Percentiles rank a stretch among this genome's conserved stretches.
These are phyloP conservation scores for Eustoma russellianum DNA, from an alignment of 257 asterid species.

Conservation along the genomic window DNA sequence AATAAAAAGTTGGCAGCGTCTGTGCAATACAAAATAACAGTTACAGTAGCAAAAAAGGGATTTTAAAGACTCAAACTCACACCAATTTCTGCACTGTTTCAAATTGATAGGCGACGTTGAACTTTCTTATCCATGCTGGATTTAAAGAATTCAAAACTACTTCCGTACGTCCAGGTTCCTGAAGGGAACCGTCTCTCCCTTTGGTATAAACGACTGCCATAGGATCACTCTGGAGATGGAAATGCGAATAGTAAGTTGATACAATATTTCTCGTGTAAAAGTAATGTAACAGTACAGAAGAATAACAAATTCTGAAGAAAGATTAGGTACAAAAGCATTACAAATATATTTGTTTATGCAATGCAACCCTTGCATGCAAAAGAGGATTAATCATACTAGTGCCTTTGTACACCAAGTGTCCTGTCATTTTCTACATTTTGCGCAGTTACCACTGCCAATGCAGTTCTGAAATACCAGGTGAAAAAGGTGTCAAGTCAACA, in stretches of 20 bases:
- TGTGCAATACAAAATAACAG: slow-evolving; percentile 8
- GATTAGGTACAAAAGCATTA: not conserved
- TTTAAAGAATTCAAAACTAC: slow-evolving; percentile 79
- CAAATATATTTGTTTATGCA: not conserved
- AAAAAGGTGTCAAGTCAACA: slow-evolving; percentile 14
- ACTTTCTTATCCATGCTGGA: slow-evolving; percentile 88
- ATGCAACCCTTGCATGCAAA: not conserved
- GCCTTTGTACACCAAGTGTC: too few species aligned
- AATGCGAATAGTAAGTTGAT: slow-evolving; percentile 11
- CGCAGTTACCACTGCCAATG: too few species aligned
- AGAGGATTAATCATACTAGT: not conserved
- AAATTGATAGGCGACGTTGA: slow-evolving; percentile 64
- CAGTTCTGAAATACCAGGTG: too few species aligned
- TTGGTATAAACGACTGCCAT: slow-evolving; percentile 71
- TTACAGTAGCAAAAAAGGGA: slow-evolving; percentile 13
- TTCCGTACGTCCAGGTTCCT: slow-evolving; percentile 94
- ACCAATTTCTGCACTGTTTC: slow-evolving; percentile 90
- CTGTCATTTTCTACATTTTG: too few species aligned
- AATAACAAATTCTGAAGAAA: not conserved
- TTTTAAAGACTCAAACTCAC: slow-evolving; percentile 51
- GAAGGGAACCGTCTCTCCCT: slow-evolving; percentile 67
- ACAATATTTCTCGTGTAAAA: not conserved
- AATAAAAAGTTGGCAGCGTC: slow-evolving; percentile 19
- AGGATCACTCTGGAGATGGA: slow-evolving; percentile 85
- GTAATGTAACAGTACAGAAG: not conserved